Base-by-base conservation (phyloP, 1,284 basidiomycete genomes). In the Schizopora paradoxa region DNA sequence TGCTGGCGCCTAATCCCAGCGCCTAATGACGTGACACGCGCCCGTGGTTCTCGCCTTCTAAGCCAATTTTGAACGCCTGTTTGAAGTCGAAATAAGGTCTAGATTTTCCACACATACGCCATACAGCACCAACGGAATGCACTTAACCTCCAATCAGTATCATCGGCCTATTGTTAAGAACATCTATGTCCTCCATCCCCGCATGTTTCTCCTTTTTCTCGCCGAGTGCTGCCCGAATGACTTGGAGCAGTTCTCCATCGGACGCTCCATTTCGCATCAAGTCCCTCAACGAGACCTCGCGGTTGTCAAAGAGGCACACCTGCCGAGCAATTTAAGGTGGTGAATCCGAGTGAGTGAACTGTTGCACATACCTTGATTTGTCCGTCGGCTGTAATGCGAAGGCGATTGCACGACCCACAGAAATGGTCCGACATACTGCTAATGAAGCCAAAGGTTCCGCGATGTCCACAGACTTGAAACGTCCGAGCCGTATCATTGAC, bases 391-490 rank as follows among this genome's bases (percentile, higher is more conserved):
- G 87, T 91, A 41, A 94, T 70, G 33, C 91, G 74, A 45, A 93
- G 68, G 51, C 90, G 74, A 59, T 91, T 91, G 66, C 91, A 94
- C 1, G 82, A 82, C 3, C 78, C 76, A 62, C 91, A 93, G 59
- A 94, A 92, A 63, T 92, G 89, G 62, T 94, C 89, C 23, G 89
- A 91, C 89, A 91, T 91, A 67, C 84, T 87, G 56, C 83, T 88
- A 60, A 94, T 94, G 67, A 93, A 91, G 6, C 90, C 90, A 57
- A 93, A 75, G 54, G 72, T 82, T 26, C 91, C 91, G 48, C 58
- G 58, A 59, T 83, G 77, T 3, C 85, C 86, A 1, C 82, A 85
- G 42, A 92, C 77, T 50, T 70, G 66, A 74, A 84, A 93, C 27
- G 79, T 82, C 40, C 88, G 79, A 16, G 87, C 86, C 6, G 90